A percentile compares a stretch with the other conserved stretches of the same genome.
phyloP scores from a whole-genome alignment of 139 green algal species.

The Coccomyxa sp. region DNA sequence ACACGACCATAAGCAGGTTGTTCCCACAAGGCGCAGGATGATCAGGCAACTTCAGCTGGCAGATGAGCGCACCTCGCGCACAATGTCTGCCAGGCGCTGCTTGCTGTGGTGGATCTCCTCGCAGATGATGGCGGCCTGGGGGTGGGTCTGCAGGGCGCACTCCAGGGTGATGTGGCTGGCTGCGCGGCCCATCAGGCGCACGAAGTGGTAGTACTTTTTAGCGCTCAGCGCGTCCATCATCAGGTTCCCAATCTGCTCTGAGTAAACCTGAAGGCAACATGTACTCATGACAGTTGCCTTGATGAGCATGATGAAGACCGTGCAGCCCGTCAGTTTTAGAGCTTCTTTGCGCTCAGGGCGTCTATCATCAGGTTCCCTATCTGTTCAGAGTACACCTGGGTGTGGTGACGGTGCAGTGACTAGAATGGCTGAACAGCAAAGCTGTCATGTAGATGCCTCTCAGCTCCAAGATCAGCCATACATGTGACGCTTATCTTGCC shows the following conservation, averaged over 20 bases:
- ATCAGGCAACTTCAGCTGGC: background rate
- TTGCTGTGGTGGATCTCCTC: constrained; percentile 42
- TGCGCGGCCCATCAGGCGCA: constrained; percentile 58
- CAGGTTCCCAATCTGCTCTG: constrained; percentile 62
- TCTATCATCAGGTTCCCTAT: constrained; percentile 65
- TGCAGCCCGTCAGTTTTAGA: no score
- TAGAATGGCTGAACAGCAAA: no score
- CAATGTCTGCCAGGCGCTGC: background rate
- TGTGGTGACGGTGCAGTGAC: no score
- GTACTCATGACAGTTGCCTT: background rate
- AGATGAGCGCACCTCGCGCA: background rate
- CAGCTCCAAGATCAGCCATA: no score
- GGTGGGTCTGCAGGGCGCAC: constrained; percentile 60
- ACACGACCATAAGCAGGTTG: no score
- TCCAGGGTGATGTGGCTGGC: constrained; percentile 67
- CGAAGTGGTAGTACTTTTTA: constrained; percentile 69
- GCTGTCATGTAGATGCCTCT: no score
- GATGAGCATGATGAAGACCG: no score
- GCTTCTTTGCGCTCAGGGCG: constrained; percentile 38
- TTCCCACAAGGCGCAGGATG: background rate
- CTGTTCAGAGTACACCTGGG: constrained; percentile 50
- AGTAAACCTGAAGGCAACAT: constrained; percentile 36
- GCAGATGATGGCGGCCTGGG: constrained; percentile 51
- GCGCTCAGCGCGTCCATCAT: constrained; percentile 43
- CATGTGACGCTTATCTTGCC: no score